These are phyloP conservation scores for Diaporthe sp. DNA, from an alignment of 2,329 filamentous ascomycete genomes.

Conservation along the genomic window DNA sequence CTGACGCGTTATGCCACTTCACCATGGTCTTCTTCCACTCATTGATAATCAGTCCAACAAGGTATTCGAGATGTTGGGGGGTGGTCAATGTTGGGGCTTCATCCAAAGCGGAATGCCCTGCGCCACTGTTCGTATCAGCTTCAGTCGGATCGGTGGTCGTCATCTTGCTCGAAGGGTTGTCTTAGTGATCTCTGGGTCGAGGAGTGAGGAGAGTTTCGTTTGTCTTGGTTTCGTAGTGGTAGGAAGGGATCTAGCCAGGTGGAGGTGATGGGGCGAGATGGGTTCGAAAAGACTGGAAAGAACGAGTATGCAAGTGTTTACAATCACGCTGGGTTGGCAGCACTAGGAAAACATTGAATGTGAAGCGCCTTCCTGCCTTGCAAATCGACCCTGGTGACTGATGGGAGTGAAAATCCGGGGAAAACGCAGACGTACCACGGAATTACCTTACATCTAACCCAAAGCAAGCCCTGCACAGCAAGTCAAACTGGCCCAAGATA, in stretches of 20 bases:
- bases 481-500: neutral
- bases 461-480: neutral
- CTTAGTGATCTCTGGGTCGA: neutral
- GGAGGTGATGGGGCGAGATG: neutral
- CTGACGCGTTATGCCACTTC: neutral
- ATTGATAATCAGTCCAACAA: neutral
- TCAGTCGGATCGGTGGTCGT: neutral
- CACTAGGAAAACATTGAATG: neutral
- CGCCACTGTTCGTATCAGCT: neutral
- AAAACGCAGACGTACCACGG: neutral
- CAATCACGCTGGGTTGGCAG: neutral
- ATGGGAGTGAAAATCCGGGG: neutral
- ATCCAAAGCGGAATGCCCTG: neutral
- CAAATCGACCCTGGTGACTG: neutral
- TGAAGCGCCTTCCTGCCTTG: neutral
- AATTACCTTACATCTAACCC: too few species aligned
- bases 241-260: neutral
- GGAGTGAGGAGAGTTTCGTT: neutral
- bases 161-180: neutral
- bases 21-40: slow-evolving; percentile 1
- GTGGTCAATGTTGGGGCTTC: neutral
- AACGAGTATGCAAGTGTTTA: neutral
- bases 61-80: neutral
- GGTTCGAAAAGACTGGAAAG: neutral
- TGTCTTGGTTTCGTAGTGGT: neutral